Percentiles rank a stretch among this genome's conserved stretches.
Evolutionary conservation across 2,329 filamentous ascomycete genomes (phyloP).

Genomic region (Dactylellina parvicollis): DNA sequence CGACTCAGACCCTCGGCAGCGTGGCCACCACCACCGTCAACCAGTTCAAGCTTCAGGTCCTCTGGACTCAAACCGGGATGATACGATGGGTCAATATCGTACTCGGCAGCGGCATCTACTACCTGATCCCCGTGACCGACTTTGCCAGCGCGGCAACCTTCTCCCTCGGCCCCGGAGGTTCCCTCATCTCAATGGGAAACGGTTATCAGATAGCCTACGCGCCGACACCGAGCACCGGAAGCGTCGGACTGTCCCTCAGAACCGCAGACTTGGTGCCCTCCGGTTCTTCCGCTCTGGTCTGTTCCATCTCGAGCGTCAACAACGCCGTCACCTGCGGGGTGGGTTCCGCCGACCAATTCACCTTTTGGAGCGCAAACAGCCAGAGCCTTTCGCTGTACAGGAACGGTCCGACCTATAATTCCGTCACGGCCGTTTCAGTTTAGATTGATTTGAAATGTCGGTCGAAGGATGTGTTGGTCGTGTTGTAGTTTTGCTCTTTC

Average conservation of each 20-base stretch:
- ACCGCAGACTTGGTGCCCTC: background rate
- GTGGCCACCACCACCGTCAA: constrained; percentile 4
- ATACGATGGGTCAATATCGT: background rate
- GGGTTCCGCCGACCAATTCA: background rate
- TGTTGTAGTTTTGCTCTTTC: no score
- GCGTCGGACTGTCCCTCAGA: background rate
- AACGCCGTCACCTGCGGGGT: constrained; percentile 2
- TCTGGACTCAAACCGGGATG: constrained; percentile 5
- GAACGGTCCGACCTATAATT: background rate
- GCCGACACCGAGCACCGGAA: background rate
- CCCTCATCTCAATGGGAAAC: background rate
- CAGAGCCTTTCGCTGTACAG: background rate
- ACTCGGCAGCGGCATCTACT: background rate
- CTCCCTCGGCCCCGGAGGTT: background rate
- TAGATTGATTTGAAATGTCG: no score
- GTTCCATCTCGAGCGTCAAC: background rate
- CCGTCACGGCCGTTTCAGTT: background rate
- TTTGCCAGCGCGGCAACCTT: background rate
- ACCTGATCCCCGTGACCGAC: background rate
- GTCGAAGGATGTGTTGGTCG: no score
- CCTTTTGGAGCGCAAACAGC: background rate
- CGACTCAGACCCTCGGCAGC: constrained; percentile 12
- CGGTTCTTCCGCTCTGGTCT: background rate
- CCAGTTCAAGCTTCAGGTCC: constrained; percentile 7
- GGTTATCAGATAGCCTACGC: background rate